Evolutionary conservation across 2,329 filamentous ascomycete genomes (phyloP).

Genomic region (Aureobasidium sp.): DNA sequence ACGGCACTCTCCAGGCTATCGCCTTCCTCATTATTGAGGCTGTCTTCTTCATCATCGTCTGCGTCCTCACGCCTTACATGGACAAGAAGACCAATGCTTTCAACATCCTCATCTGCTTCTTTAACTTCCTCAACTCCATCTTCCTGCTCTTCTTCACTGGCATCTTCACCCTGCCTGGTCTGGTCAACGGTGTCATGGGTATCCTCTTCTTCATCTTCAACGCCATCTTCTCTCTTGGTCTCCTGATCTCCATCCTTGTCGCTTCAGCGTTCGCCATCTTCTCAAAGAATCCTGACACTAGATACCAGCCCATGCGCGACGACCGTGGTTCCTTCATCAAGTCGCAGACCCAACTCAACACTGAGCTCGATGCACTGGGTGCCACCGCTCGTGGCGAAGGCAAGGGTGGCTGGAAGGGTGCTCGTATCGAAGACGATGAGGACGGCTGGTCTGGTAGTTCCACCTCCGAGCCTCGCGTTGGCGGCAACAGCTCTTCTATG

Average conservation of each 20-base stretch:
- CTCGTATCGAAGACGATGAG: constrained; percentile 64
- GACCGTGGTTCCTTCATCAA: constrained; percentile 97
- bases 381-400: constrained; percentile 77
- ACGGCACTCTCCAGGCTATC: constrained; percentile 66
- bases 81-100: constrained; percentile 97
- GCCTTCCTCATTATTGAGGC: constrained; percentile 78
- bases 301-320: constrained; percentile 94
- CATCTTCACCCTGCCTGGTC: constrained; percentile 72
- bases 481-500: constrained; percentile 29
- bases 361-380: constrained; percentile 82
- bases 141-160: constrained; percentile 84
- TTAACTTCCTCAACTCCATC: constrained; percentile 87
- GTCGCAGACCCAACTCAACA: constrained; percentile 78
- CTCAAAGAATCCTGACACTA: constrained; percentile 87
- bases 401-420: constrained; percentile 32
- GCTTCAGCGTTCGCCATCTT: constrained; percentile 72
- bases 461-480: constrained; percentile 28
- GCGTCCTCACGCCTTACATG: constrained; percentile 89
- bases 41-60: constrained; percentile 64
- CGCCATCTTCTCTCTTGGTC: constrained; percentile 70
- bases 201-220: constrained; percentile 86
- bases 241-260: constrained; percentile 74
- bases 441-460: constrained; percentile 58
- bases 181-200: constrained; percentile 82
- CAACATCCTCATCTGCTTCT: constrained; percentile 82